A percentile compares a stretch with the other conserved stretches of the same genome.
Evolutionary conservation across 2,329 filamentous ascomycete genomes (phyloP).

Genomic region (Thermomyces lanuginosus): DNA sequence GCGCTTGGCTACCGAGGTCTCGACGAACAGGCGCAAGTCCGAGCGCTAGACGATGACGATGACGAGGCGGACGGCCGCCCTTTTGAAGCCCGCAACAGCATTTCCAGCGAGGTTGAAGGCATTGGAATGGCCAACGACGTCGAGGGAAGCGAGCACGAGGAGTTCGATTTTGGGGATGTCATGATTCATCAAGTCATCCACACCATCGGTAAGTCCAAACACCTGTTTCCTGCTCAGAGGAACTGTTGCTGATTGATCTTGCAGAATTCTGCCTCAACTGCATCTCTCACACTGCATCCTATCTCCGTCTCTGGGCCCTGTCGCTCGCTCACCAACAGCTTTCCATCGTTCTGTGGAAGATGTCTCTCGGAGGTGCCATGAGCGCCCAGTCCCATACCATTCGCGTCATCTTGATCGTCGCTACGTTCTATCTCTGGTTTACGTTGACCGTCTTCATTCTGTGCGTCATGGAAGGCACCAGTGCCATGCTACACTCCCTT

Average conservation of each 20-base stretch:
- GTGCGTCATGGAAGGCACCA: conserved; percentile 90
- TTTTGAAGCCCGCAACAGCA: conserved; percentile 47
- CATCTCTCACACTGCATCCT: conserved; percentile 95
- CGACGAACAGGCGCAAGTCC: conserved; percentile 73
- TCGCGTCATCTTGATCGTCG: conserved; percentile 65
- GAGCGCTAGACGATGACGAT: conserved; percentile 78
- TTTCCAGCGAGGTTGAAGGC: conserved; percentile 62
- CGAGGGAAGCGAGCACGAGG: conserved; percentile 66
- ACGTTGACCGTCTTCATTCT: conserved; percentile 62
- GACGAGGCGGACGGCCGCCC: conserved; percentile 47
- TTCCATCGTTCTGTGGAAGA: conserved; percentile 85
- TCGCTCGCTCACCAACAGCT: conserved; percentile 97
- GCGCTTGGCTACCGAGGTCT: conserved; percentile 84
- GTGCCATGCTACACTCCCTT: conserved; percentile 84
- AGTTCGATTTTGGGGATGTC: conserved; percentile 91
- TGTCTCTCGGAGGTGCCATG: conserved; percentile 76
- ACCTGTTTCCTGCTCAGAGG: conserved; percentile 1
- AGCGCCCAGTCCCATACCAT: conserved; percentile 41
- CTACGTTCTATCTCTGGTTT: conserved; percentile 82
- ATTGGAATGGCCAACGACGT: conserved; percentile 78
- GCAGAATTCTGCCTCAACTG: conserved; percentile 93
- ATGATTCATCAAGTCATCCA: conserved; percentile 99
- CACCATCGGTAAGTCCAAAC: conserved; percentile 47
- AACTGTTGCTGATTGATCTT: conserved; percentile 17
- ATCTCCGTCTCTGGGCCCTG: conserved; percentile 93